Percentiles rank a stretch among this genome's conserved stretches.
These are phyloP conservation scores for Wickerhamiella australiensis DNA, from an alignment of 805 yeast genomes.

Conservation along the genomic window DNA sequence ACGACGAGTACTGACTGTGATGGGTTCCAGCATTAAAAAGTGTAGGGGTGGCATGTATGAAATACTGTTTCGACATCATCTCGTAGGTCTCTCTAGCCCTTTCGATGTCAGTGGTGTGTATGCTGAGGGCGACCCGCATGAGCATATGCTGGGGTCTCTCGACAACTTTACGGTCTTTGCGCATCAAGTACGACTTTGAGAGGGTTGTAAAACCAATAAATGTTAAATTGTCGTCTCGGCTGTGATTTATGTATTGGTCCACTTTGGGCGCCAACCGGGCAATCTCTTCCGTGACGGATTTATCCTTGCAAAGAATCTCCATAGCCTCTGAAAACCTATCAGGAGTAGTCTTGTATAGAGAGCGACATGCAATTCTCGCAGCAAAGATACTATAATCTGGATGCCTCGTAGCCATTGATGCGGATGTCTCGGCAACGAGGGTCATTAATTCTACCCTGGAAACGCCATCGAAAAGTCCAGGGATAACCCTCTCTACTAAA, in stretches of 20 bases:
- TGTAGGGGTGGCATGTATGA: conserved; percentile 91
- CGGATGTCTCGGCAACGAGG: conserved; percentile 83
- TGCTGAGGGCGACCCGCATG: conserved; percentile 81
- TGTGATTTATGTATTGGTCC: conserved; percentile 47
- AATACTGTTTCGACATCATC: conserved; percentile 68
- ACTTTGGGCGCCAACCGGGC: conserved; percentile 27
- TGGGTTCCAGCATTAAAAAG: conserved; percentile 82
- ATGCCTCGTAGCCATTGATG: conserved; percentile 87
- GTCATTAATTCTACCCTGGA: conserved; percentile 38
- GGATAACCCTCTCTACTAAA: conserved; percentile 73
- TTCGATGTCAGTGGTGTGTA: conserved; percentile 55
- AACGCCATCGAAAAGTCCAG: conserved; percentile 91
- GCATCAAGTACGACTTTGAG: conserved; percentile 62
- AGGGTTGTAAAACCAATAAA: conserved; percentile 85
- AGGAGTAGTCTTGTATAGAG: conserved; percentile 77
- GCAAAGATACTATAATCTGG: conserved; percentile 81
- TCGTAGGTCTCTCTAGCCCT: conserved; percentile 65
- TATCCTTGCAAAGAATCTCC: conserved; percentile 49
- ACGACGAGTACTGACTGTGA: conserved; percentile 69
- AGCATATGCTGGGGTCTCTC: conserved; percentile 84
- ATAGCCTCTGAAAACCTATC: conserved; percentile 64
- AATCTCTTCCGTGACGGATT: conserved; percentile 47
- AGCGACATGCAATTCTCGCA: conserved; percentile 81
- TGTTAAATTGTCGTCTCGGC: conserved; percentile 57
- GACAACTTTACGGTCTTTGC: conserved; percentile 38